Percentiles rank a stretch among this genome's conserved stretches.
These are phyloP conservation scores for Ophiostoma tasmaniense DNA, from an alignment of 2,329 filamentous ascomycete genomes.

Conservation along the genomic window DNA sequence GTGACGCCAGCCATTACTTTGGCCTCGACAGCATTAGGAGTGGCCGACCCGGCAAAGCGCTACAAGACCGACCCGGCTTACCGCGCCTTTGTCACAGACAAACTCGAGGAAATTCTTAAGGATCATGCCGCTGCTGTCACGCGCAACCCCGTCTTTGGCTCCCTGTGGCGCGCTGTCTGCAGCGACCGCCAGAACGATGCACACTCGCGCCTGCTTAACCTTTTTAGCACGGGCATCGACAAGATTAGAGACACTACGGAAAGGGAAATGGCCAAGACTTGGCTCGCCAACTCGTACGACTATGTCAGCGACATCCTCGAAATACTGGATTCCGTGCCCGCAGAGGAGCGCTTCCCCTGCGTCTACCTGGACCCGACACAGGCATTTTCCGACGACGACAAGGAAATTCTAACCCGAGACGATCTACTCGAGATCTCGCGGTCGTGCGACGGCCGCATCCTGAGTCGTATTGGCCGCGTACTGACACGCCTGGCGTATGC, in stretches of 20 bases:
- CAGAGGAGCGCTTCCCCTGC: constrained; percentile 36
- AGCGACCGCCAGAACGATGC: constrained; percentile 35
- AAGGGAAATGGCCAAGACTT: constrained; percentile 35
- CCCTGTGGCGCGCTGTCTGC: constrained; percentile 41
- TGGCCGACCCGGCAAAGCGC: constrained; percentile 32
- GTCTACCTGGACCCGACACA: constrained; percentile 43
- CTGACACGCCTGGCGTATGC: constrained; percentile 40
- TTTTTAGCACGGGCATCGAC: constrained; percentile 35
- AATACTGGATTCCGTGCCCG: constrained; percentile 31
- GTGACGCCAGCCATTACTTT: constrained; percentile 23
- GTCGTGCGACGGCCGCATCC: constrained; percentile 40
- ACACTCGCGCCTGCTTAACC: constrained; percentile 34
- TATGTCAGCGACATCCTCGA: constrained; percentile 36
- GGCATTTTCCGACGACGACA: constrained; percentile 27
- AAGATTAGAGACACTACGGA: constrained; percentile 27
- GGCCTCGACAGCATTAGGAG: constrained; percentile 21
- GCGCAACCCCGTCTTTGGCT: constrained; percentile 42
- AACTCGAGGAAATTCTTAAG: constrained; percentile 36
- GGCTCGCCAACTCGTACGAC: constrained; percentile 45
- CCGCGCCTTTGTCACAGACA: constrained; percentile 30
- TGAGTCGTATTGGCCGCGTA: constrained; percentile 39
- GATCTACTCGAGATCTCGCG: constrained; percentile 45
- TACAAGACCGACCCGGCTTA: constrained; percentile 34
- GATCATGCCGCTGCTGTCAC: constrained; percentile 37
- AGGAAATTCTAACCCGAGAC: constrained; percentile 26